These are phyloP conservation scores for Xylariaceae sp. DNA, from an alignment of 2,329 filamentous ascomycete species.

Conservation along the genomic window DNA sequence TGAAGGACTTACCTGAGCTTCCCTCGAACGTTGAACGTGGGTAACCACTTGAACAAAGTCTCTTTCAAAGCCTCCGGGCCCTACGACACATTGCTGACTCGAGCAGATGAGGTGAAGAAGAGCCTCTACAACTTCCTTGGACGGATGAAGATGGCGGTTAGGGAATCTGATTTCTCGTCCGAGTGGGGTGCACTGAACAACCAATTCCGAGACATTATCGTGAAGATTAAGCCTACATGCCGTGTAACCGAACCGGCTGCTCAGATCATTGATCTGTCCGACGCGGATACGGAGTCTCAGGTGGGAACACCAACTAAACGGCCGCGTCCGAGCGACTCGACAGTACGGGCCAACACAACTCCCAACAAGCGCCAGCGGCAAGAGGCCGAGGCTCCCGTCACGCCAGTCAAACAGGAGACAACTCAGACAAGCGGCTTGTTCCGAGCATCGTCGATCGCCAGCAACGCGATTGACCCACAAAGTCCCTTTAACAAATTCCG, in stretches of 20 bases:
- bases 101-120: constrained; percentile 49
- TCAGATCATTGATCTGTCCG: constrained; percentile 27
- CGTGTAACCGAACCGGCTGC: constrained; percentile 24
- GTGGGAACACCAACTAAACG: constrained; percentile 23
- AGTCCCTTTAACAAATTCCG: constrained; percentile 36
- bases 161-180: constrained; percentile 39
- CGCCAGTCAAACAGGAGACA: constrained; percentile 7
- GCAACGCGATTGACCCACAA: constrained; percentile 9
- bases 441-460: constrained; percentile 23
- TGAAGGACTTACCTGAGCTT: constrained; percentile 59
- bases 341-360: constrained; percentile 25
- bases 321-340: constrained; percentile 27
- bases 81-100: neutral
- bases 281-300: constrained; percentile 24
- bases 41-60: constrained; percentile 3
- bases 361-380: constrained; percentile 24
- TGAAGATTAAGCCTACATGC: constrained; percentile 32
- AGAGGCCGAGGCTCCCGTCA: constrained; percentile 10
- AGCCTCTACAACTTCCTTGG: constrained; percentile 54
- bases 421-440: constrained; percentile 27
- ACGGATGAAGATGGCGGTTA: constrained; percentile 47
- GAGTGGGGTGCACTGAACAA: constrained; percentile 30
- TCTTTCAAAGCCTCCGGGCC: neutral
- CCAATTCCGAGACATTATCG: constrained; percentile 30
- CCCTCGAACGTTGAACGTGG: constrained; percentile 57